Conservation (phyloP, 208 protist species). For the Phytomonas francai region DNA sequence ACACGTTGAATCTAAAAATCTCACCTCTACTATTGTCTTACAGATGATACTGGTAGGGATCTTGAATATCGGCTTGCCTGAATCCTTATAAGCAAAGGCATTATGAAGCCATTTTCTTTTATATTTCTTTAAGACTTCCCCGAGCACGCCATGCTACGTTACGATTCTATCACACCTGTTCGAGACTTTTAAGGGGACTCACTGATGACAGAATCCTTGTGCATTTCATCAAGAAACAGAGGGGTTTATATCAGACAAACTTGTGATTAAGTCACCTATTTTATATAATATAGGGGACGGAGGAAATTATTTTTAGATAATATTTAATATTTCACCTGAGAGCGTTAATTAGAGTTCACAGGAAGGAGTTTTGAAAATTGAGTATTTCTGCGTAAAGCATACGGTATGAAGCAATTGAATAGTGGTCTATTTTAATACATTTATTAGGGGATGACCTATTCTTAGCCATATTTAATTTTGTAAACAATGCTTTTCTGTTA, state of each 20-base stretch:
- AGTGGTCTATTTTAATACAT: background rate
- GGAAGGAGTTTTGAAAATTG: too few relatives aligned
- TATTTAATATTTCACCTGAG: too few relatives aligned
- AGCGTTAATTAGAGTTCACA: too few relatives aligned
- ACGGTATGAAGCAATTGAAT: too few relatives aligned
- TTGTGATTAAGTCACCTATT: too few relatives aligned
- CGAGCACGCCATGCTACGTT: background rate
- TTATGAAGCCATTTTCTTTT: background rate
- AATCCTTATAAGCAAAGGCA: background rate
- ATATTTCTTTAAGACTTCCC: background rate
- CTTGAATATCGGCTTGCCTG: background rate
- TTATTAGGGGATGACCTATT: background rate
- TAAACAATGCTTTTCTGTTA: background rate
- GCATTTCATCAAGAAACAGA: too few relatives aligned
- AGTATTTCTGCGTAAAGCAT: too few relatives aligned
- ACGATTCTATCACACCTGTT: background rate
- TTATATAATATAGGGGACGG: too few relatives aligned
- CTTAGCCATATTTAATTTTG: slow-evolving; percentile 1
- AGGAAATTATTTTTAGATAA: too few relatives aligned
- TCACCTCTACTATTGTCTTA: background rate
- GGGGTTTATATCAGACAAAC: too few relatives aligned
- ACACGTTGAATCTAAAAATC: background rate
- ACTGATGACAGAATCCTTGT: background rate
- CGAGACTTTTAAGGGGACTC: background rate
- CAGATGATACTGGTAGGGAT: background rate